These are phyloP conservation scores for Coniochaeta prunicola DNA, from an alignment of 2,329 filamentous ascomycete genomes.

Conservation along the genomic window DNA sequence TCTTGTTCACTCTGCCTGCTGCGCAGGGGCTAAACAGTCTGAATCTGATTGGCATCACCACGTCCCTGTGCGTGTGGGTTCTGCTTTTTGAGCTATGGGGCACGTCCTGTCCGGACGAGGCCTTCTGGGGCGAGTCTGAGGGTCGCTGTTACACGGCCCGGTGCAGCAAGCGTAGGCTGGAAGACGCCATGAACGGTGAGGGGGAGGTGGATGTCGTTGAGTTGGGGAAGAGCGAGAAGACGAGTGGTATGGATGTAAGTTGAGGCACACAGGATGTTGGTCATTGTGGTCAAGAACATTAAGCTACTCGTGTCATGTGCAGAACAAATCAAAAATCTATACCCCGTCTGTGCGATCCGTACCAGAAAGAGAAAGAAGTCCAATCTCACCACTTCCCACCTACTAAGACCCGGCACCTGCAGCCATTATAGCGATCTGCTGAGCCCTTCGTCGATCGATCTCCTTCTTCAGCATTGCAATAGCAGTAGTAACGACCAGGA, in stretches of 20 bases:
- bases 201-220: slow-evolving; percentile 18
- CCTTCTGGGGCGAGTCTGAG: slow-evolving; percentile 30
- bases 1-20: slow-evolving; percentile 46
- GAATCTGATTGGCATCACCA: slow-evolving; percentile 35
- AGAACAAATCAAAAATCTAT: neutral
- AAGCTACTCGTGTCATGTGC: too few species aligned
- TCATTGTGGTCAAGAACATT: neutral
- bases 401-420: slow-evolving; percentile 13
- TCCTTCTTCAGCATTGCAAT: slow-evolving; percentile 60
- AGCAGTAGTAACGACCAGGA: slow-evolving; percentile 48
- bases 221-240: slow-evolving; percentile 18
- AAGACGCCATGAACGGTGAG: slow-evolving; percentile 17
- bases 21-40: slow-evolving; percentile 37
- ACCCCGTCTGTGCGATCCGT: neutral
- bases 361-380: neutral
- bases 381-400: neutral
- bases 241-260: slow-evolving; percentile 15
- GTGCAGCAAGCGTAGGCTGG: slow-evolving; percentile 30
- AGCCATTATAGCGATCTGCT: slow-evolving; percentile 41
- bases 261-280: neutral
- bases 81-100: slow-evolving; percentile 43
- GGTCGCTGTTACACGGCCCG: slow-evolving; percentile 28
- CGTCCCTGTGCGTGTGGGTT: slow-evolving; percentile 35
- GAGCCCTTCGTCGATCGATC: slow-evolving; percentile 46
- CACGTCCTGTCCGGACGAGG: slow-evolving; percentile 35